These are phyloP conservation scores for Pseudocercospora fuligena DNA, from an alignment of 2,329 filamentous ascomycete genomes.

Conservation along the genomic window DNA sequence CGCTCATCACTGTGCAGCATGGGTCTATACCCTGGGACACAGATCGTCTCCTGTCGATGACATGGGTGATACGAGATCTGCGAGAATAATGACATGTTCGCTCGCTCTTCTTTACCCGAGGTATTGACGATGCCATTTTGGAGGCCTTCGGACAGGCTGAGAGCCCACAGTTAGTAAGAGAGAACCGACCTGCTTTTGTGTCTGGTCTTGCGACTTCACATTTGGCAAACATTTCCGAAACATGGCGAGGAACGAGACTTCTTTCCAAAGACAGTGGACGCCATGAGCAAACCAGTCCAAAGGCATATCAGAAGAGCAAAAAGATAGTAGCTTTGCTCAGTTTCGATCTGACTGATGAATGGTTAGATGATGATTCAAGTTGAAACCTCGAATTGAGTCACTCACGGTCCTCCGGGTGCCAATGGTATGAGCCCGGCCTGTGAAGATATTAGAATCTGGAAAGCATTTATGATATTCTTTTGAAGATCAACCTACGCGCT, in stretches of 20 bases:
- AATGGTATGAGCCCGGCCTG: too few relatives aligned
- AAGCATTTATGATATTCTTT: too few relatives aligned
- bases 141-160: neutral
- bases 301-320: neutral
- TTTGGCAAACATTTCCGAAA: neutral
- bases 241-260: neutral
- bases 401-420: too few relatives aligned
- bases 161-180: neutral
- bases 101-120: neutral
- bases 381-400: too few relatives aligned
- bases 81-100: neutral
- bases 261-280: neutral
- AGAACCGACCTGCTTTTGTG: neutral
- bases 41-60: conserved; percentile 2
- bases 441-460: too few relatives aligned
- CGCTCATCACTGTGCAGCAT: neutral
- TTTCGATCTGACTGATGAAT: too few relatives aligned
- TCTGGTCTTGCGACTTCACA: neutral
- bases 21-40: neutral
- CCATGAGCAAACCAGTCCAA: neutral
- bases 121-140: neutral
- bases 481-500: too few relatives aligned
- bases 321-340: too few relatives aligned
- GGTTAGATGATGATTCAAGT: too few relatives aligned
- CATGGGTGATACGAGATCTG: neutral